These are phyloP conservation scores for Saccharomycopsis lassenensis DNA, from an alignment of 805 yeast species.

Conservation along the genomic window DNA sequence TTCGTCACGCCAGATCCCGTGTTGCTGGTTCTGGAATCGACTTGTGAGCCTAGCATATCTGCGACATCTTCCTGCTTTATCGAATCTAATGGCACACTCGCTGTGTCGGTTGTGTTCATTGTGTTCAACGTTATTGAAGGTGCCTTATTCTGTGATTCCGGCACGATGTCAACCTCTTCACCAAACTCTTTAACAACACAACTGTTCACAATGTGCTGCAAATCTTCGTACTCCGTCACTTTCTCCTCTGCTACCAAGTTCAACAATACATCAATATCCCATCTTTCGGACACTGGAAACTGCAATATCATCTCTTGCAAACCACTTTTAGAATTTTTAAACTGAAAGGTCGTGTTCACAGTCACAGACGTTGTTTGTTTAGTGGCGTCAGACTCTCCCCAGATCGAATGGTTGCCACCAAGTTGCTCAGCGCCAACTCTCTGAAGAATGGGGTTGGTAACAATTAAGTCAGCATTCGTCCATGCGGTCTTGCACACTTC, in stretches of 20 bases:
- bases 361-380: constrained; percentile 15
- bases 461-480: constrained; percentile 17
- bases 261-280: constrained; percentile 46
- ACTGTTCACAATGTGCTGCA: constrained; percentile 50
- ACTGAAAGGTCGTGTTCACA: constrained; percentile 16
- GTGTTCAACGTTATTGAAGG: too few relatives aligned
- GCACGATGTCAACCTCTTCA: too few relatives aligned
- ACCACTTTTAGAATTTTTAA: constrained; percentile 27
- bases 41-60: too few relatives aligned
- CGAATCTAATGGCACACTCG: too few relatives aligned
- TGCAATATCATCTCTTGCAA: constrained; percentile 34
- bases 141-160: too few relatives aligned
- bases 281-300: constrained; percentile 39
- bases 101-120: too few relatives aligned
- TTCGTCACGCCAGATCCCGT: too few relatives aligned
- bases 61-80: too few relatives aligned
- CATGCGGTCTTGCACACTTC: constrained; percentile 25
- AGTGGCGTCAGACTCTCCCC: constrained; percentile 19
- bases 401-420: too few relatives aligned
- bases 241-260: constrained; percentile 37
- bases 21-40: too few relatives aligned
- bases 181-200: constrained; percentile 40
- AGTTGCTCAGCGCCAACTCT: too few relatives aligned
- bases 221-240: constrained; percentile 38
- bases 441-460: too few relatives aligned